phyloP scores from a whole-genome alignment of 2,329 filamentous ascomycete genomes.

The Phialocephala subalpina region DNA sequence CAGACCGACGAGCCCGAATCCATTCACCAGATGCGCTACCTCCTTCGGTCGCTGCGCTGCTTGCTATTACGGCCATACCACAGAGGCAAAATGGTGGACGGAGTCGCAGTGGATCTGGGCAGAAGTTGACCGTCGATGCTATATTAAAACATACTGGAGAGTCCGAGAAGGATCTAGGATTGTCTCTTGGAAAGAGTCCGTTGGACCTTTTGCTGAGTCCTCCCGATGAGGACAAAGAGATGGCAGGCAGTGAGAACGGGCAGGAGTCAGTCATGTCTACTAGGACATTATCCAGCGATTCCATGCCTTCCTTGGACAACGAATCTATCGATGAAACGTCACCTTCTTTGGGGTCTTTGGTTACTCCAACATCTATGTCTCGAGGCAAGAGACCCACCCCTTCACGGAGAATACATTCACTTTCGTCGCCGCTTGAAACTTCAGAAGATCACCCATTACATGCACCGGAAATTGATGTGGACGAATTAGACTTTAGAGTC shows the following conservation, averaged over 20 bases:
- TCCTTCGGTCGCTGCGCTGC: constrained; percentile 65
- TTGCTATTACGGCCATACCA: constrained; percentile 68
- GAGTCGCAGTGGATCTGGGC: constrained; percentile 31
- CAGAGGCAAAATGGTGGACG: constrained; percentile 44
- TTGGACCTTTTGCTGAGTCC: constrained; percentile 67
- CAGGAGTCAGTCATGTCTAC: constrained; percentile 61
- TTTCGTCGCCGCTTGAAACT: constrained; percentile 60
- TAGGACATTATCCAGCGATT: constrained; percentile 66
- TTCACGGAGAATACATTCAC: constrained; percentile 59
- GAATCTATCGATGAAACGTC: constrained; percentile 55
- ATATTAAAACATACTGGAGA: constrained; percentile 62
- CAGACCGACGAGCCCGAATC: constrained; percentile 48
- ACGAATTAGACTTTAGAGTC: constrained; percentile 58
- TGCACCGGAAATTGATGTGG: constrained; percentile 47
- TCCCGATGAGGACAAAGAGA: constrained; percentile 63
- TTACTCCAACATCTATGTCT: constrained; percentile 37
- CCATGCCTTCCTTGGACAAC: constrained; percentile 63
- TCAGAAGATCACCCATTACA: constrained; percentile 60
- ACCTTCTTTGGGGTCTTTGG: constrained; percentile 39
- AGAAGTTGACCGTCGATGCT: constrained; percentile 62
- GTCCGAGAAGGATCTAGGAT: constrained; percentile 60
- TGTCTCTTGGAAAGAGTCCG: constrained; percentile 60
- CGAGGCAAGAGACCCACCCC: constrained; percentile 52
- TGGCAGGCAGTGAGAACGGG: constrained; percentile 58
- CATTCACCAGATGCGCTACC: constrained; percentile 63